Base-by-base conservation (phyloP, 768 basidiomycete genomes). In the Amanita thiersii region DNA sequence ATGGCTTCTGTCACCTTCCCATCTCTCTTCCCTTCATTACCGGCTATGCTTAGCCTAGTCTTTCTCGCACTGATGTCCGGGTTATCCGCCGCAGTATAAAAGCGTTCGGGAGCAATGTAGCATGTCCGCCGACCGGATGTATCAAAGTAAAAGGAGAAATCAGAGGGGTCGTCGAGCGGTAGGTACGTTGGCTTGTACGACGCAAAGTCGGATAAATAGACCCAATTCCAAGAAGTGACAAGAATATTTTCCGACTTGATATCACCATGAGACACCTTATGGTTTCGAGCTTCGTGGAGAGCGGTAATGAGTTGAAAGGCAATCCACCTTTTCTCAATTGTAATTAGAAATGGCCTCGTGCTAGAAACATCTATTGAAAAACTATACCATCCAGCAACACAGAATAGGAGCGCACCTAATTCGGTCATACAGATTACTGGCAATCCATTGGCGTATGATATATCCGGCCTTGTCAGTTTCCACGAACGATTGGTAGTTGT, bases 121-220 rank as follows among this genome's bases (percentile, higher is more conserved):
- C 96, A 99, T 1, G 89, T 93, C 8, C 94, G 75, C 5, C 91
- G 72, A 1, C 90, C 89, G 9, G 89, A 91, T 3, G 90, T 91
- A 61, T 99, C 96, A 60, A 93, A 98, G 70, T 82, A 99, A 68
- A 92, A 96, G 3, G 92, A 93, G 60, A 97, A 99, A 63, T 94
- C 92, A 5, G 93, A 80, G 3, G 96, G 96, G 56, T 98, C 93
- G 55, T 99, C 91, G 32, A 97, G 73, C 0, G 96, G 96, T 8
- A 99, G 77, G 58, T 80, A 88, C 2, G 91, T 93, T 0, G 93
- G 96, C 58, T 99, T 99, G 74, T 88, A 93, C 0, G 81, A 75
- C 0, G 93, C 88, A 58, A 98, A 98, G 64, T 98, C 96, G 30
- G 93, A 87, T 38, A 99, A 69, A 54, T 92, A 91, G 8, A 96